Percentiles rank a stretch among this genome's conserved stretches.
Conservation (phyloP, 495 filamentous ascomycete genomes). For the Xylaria intraflava region DNA sequence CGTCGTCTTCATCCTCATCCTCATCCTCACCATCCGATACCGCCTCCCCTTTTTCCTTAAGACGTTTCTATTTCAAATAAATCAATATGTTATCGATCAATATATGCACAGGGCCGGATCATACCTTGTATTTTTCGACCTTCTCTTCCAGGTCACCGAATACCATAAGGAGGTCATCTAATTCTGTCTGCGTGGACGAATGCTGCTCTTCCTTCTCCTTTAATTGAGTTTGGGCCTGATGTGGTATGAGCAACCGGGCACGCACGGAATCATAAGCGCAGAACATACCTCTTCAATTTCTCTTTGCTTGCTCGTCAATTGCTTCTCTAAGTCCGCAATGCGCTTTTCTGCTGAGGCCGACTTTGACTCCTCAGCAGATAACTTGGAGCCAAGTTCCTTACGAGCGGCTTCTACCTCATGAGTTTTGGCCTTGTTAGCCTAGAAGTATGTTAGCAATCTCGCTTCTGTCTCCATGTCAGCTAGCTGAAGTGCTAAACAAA, state of each 20-base stretch:
- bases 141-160: slow-evolving; percentile 89
- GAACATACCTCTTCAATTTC: slow-evolving; percentile 23
- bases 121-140: slow-evolving; percentile 70
- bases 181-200: slow-evolving; percentile 57
- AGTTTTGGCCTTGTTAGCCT: slow-evolving; percentile 47
- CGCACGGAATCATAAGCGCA: background rate
- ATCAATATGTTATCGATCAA: slow-evolving; percentile 12
- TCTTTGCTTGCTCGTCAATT: slow-evolving; percentile 21
- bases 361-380: slow-evolving; percentile 35
- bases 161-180: slow-evolving; percentile 81
- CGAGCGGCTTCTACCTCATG: slow-evolving; percentile 54
- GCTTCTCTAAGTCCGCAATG: slow-evolving; percentile 18
- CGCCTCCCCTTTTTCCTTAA: slow-evolving; percentile 64
- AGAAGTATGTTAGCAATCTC: slow-evolving; percentile 6
- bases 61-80: slow-evolving; percentile 49
- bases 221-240: slow-evolving; percentile 29
- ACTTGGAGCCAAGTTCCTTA: slow-evolving; percentile 47
- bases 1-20: slow-evolving; percentile 57
- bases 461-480: background rate
- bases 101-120: background rate
- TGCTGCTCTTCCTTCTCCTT: slow-evolving; percentile 59
- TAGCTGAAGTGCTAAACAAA: slow-evolving; percentile 24
- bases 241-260: slow-evolving; percentile 3
- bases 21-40: slow-evolving; percentile 77
- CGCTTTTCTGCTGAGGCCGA: slow-evolving; percentile 17